Evolutionary conservation across 768 basidiomycete species (phyloP).

Genomic region (Rossbeevera mucosa): DNA sequence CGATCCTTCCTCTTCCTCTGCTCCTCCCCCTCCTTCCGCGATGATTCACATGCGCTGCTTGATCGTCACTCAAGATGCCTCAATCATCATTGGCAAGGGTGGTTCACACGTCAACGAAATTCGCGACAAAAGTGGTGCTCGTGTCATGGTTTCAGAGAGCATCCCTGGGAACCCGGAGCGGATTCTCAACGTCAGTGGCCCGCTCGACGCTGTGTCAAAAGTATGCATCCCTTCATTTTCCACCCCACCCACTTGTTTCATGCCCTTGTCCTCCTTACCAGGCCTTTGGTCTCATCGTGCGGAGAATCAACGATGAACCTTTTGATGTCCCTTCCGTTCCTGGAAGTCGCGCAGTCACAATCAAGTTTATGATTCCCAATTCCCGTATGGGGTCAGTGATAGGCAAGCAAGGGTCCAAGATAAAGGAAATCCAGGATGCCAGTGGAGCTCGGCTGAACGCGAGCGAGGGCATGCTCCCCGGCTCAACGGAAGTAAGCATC

Average conservation of each 20-base stretch:
- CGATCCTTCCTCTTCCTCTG: constrained; percentile 43
- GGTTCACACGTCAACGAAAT: constrained; percentile 98
- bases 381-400: constrained; percentile 99
- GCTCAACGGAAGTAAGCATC: constrained; percentile 88
- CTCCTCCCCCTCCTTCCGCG: constrained; percentile 58
- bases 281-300: constrained; percentile 98
- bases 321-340: constrained; percentile 97
- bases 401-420: constrained; percentile 95
- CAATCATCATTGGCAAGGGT: constrained; percentile 96
- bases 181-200: constrained; percentile 93
- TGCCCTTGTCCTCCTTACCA: constrained; percentile 32
- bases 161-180: constrained; percentile 99
- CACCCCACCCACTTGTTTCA: constrained; percentile 1
- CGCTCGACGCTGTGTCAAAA: constrained; percentile 98
- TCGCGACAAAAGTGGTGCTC: constrained; percentile 92
- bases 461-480: constrained; percentile 96
- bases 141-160: constrained; percentile 96
- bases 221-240: constrained; percentile 38
- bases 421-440: constrained; percentile 99
- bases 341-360: constrained; percentile 96
- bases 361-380: constrained; percentile 99
- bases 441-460: constrained; percentile 95
- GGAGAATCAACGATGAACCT: constrained; percentile 98
- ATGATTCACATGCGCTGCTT: constrained; percentile 96
- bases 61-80: constrained; percentile 98